A percentile compares a stretch with the other conserved stretches of the same genome.
Conservation (phyloP, 2,329 filamentous ascomycete genomes). For the Arthroderma sp. region DNA sequence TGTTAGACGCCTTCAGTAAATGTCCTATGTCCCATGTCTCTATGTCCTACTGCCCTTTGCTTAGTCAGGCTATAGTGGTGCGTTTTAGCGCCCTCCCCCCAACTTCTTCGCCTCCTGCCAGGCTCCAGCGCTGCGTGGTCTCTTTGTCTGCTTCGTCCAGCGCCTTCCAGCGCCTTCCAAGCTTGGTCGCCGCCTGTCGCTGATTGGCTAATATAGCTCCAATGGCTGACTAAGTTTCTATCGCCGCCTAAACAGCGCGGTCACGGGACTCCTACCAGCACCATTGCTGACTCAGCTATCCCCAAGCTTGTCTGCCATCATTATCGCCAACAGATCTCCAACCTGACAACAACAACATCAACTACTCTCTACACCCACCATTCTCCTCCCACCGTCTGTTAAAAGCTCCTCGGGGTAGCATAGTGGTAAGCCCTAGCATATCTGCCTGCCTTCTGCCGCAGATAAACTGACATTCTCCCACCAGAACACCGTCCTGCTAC, state of each 20-base stretch:
- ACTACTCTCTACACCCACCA: constrained; percentile 1
- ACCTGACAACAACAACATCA: constrained; percentile 6
- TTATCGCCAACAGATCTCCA: background rate
- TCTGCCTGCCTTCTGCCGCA: background rate
- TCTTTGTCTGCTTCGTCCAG: constrained; percentile 6
- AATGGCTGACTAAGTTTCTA: background rate
- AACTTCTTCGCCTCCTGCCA: background rate
- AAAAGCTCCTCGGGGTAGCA: background rate
- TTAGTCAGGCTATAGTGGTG: background rate
- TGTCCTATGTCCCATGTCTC: background rate
- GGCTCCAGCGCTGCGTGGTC: constrained; percentile 7
- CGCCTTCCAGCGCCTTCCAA: constrained; percentile 14
- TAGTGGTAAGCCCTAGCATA: background rate
- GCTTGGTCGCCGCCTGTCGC: background rate
- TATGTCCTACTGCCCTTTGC: background rate
- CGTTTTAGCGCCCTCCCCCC: constrained; percentile 1
- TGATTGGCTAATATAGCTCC: constrained; percentile 10
- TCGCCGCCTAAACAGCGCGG: background rate
- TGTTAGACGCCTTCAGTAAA: too few species aligned
- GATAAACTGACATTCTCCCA: background rate
- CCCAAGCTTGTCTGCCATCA: background rate
- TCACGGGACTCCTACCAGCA: constrained; percentile 2
- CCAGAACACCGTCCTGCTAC: background rate
- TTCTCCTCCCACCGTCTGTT: constrained; percentile 7
- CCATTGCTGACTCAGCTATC: constrained; percentile 7